Conservation (phyloP, 1,139 yeast genomes). For the Ogataea hybrid region DNA sequence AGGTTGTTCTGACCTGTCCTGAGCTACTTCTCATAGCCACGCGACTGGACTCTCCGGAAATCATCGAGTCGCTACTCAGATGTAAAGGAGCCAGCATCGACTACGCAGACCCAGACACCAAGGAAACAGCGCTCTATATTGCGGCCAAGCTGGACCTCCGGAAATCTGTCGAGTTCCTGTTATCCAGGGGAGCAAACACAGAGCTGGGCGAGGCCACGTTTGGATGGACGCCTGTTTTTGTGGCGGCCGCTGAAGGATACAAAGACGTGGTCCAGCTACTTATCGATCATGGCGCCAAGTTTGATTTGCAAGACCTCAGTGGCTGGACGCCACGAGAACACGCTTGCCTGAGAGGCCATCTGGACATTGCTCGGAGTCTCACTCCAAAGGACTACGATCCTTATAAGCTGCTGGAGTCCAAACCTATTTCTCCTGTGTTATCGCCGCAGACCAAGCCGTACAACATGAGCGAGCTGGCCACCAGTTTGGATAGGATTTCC, state of each 20-base stretch:
- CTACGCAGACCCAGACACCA: conserved; percentile 56
- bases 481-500: conserved; percentile 25
- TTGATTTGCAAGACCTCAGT: conserved; percentile 66
- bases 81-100: conserved; percentile 64
- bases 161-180: conserved; percentile 54
- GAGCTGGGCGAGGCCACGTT: conserved; percentile 76
- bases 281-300: conserved; percentile 51
- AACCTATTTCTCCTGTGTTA: conserved; percentile 17
- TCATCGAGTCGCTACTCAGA: conserved; percentile 53
- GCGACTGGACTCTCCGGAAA: conserved; percentile 57
- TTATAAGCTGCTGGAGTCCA: conserved; percentile 24
- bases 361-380: conserved; percentile 62
- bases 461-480: conserved; percentile 20
- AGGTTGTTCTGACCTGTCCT: conserved; percentile 42
- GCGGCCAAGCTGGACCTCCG: conserved; percentile 66
- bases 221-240: conserved; percentile 95
- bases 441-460: conserved; percentile 26
- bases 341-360: conserved; percentile 87
- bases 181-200: conserved; percentile 62
- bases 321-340: conserved; percentile 99
- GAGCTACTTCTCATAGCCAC: conserved; percentile 68
- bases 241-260: conserved; percentile 87
- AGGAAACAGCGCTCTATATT: conserved; percentile 80
- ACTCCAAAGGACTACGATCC: conserved; percentile 40
- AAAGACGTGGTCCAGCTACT: conserved; percentile 55